These are phyloP conservation scores for Nothomitra cinnamomea DNA, from an alignment of 2,329 filamentous ascomycete genomes.

Conservation along the genomic window DNA sequence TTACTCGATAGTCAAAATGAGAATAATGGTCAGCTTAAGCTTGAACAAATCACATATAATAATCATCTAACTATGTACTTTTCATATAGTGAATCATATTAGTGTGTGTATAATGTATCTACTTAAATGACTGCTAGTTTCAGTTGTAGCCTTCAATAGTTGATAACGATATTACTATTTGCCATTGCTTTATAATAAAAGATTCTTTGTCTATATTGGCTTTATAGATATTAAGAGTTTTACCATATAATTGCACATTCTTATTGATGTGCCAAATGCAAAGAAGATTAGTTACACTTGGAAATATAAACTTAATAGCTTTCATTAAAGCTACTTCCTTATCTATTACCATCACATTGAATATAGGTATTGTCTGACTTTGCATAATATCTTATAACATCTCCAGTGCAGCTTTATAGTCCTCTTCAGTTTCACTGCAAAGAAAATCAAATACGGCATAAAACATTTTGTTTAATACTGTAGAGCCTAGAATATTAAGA, in stretches of 20 bases:
- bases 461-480: neutral
- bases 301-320: neutral
- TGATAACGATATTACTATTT: neutral
- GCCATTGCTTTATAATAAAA: neutral
- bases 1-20: neutral
- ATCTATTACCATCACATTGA: neutral
- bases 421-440: neutral
- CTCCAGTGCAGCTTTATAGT: neutral
- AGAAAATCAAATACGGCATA: neutral
- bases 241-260: neutral
- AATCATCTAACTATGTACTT: neutral
- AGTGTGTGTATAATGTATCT: neutral
- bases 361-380: neutral
- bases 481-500: neutral
- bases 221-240: neutral
- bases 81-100: neutral
- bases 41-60: neutral
- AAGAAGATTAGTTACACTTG: neutral
- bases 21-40: neutral
- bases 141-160: neutral
- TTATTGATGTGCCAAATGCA: neutral
- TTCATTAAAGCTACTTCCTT: neutral
- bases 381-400: neutral
- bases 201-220: neutral
- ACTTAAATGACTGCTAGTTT: neutral